Evolutionary conservation across 192 early-diverging fungal genomes (phyloP).

Genomic region (Fimicolochytrium jonesii): DNA sequence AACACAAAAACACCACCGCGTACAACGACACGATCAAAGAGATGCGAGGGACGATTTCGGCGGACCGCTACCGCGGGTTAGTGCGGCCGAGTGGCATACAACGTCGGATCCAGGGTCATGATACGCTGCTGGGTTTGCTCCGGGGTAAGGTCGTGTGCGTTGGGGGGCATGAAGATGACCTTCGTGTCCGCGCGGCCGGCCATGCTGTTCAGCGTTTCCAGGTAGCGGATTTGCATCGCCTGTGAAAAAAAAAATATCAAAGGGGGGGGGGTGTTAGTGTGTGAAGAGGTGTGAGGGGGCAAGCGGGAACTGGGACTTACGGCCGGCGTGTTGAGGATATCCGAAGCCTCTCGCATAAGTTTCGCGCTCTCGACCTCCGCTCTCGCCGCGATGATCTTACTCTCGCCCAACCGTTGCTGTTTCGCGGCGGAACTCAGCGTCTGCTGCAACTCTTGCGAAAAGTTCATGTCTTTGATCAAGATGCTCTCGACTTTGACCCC

Average conservation of each 20-base stretch:
- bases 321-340: conserved; percentile 80
- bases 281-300: not conserved
- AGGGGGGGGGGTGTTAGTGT: too few relatives aligned
- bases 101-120: too few relatives aligned
- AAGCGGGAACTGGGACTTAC: conserved; percentile 38
- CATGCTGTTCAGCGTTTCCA: conserved; percentile 80
- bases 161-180: conserved; percentile 27
- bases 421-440: conserved; percentile 85
- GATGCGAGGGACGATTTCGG: too few relatives aligned
- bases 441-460: conserved; percentile 72
- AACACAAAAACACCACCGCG: too few relatives aligned
- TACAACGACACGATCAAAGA: too few relatives aligned
- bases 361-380: conserved; percentile 83
- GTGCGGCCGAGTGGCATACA: too few relatives aligned
- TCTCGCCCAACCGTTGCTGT: conserved; percentile 82
- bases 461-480: conserved; percentile 80
- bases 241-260: too few relatives aligned
- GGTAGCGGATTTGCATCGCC: conserved; percentile 80
- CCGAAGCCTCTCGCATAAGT: conserved; percentile 89
- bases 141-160: conserved; percentile 9
- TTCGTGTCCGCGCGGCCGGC: conserved; percentile 68
- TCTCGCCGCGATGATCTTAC: conserved; percentile 84
- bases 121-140: too few relatives aligned
- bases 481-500: conserved; percentile 75
- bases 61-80: too few relatives aligned